Evolutionary conservation across 23 red algal genomes (phyloP).

Genomic region (Gracilaria caudata): DNA sequence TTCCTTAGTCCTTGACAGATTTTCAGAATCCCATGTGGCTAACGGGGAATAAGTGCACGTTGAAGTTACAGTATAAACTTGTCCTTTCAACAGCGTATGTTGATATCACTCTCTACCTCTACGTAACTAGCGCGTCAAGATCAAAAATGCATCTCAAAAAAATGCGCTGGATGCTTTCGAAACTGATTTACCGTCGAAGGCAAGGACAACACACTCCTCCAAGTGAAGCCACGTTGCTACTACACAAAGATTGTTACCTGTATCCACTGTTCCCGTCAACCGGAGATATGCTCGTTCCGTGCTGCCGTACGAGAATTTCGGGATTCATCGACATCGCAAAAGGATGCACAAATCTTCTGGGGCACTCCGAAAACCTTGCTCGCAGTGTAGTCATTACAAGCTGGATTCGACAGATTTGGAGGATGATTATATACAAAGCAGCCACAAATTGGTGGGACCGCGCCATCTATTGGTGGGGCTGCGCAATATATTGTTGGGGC

Average conservation of each 20-base stretch:
- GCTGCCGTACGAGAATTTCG: neutral
- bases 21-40: no score
- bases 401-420: slow-evolving; percentile 11
- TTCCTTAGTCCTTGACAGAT: no score
- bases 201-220: no score
- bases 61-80: no score
- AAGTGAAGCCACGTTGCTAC: no score
- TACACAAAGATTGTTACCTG: neutral
- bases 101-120: no score
- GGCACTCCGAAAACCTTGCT: neutral
- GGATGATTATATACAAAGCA: slow-evolving; percentile 30
- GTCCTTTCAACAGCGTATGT: no score
- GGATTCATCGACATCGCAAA: slow-evolving; percentile 12
- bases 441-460: no score
- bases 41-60: no score
- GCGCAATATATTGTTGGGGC: no score
- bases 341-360: neutral
- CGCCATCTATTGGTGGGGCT: no score
- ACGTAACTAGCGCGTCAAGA: neutral
- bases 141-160: neutral
- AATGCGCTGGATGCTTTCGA: neutral
- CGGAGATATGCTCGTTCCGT: slow-evolving; percentile 14
- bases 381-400: neutral
- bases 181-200: no score
- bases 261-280: slow-evolving; percentile 1